These are phyloP conservation scores for Fusarium sarcochroum DNA, from an alignment of 2,329 filamentous ascomycete genomes.

Conservation along the genomic window DNA sequence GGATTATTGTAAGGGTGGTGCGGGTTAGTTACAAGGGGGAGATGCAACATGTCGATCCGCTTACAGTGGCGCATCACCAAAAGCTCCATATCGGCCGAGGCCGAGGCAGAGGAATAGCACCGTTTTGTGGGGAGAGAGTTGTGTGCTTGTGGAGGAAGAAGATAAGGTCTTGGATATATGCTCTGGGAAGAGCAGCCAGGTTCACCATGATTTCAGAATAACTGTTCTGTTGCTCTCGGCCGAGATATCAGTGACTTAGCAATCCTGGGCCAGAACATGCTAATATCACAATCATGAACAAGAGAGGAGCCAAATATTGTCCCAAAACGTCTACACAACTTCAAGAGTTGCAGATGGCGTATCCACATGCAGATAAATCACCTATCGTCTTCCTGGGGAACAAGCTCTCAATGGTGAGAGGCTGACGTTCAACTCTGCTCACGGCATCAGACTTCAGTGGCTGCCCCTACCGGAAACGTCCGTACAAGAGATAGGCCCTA, in stretches of 20 bases:
- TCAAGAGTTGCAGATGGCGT: not conserved
- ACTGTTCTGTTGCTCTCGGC: not conserved
- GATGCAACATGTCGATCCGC: conserved; percentile 34
- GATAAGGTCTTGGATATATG: too few species aligned
- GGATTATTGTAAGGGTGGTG: conserved; percentile 22
- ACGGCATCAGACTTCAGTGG: conserved; percentile 20
- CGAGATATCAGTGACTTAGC: not conserved
- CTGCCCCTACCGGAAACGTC: conserved; percentile 34
- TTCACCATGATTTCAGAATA: not conserved
- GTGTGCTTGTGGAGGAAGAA: too few species aligned
- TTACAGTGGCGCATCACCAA: conserved; percentile 27
- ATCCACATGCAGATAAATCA: not conserved
- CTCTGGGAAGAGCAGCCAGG: not conserved
- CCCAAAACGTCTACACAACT: not conserved
- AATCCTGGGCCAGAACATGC: too few species aligned
- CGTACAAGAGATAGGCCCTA: conserved; percentile 7
- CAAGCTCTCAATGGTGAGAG: conserved; percentile 17
- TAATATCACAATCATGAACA: too few species aligned
- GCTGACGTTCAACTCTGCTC: not conserved
- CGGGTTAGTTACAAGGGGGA: conserved; percentile 28
- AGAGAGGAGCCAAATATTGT: not conserved
- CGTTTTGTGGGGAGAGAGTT: too few species aligned
- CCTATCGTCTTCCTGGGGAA: conserved; percentile 21
- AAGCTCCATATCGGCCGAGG: not conserved
- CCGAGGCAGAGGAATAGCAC: not conserved